Evolutionary conservation across 108 stramenopile genomes (phyloP), one percentile per base, ranked within the genome.

Genomic region (Epithemia pelagica): DNA sequence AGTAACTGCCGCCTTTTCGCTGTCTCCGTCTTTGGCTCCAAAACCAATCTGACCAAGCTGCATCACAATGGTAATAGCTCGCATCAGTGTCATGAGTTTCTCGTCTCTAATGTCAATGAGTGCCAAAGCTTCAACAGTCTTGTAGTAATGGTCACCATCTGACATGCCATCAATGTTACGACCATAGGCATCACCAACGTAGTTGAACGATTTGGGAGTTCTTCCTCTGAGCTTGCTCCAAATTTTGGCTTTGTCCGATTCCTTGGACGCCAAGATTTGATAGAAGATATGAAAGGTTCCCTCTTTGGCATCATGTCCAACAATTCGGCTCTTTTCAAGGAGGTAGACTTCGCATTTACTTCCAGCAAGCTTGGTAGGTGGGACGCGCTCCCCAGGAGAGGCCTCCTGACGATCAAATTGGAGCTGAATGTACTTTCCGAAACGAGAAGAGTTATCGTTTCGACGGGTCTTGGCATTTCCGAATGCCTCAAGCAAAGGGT

Each of bases 261-360:
- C 87, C 15, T 86, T 82, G 51, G 95, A 95, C 20, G 92, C 91
- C n/a, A 96, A 65, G 19, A 98, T 69, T 78, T 99, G 96, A 77
- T 99, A 99, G 66, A 99, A 99, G 22, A 98, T 90, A 72, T 99
- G 99, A 79, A 95, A 99, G 64, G 97, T 98, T 31, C 99, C 69
- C 77, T 99, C 99, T 0, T 92, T 94, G 64, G 92, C 80, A 46
- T 95, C 84, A 72, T 98, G 97, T 26, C 79, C 64, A 2, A 92
- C 94, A 33, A 99, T 95, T 29, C 99, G 82, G 52, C 80, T 83
- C 77, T 99, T 99, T 78, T 99, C 99, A 20, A 99, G 78, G 27
- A 99, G 80, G 72, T 98, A 99, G 1, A 87, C 87, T 53, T 83
- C 84, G 70, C 87, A 86, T 68, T 78, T 89, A 32, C 80, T 80